Conservation (phyloP, 148 eudicot genomes). For the Chenopodium formosanum region DNA sequence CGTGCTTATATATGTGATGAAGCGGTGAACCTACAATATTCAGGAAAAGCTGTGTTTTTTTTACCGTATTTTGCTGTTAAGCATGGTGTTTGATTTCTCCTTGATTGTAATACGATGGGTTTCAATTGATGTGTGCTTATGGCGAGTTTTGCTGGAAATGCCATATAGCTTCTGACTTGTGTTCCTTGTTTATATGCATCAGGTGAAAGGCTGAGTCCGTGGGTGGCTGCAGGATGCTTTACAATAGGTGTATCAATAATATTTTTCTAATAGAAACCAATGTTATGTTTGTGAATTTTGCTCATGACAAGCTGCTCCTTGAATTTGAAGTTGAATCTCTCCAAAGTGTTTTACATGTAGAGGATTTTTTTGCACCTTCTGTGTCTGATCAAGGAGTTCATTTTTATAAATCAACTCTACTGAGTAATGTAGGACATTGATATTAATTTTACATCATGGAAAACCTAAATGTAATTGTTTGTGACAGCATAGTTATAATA, state of each 20-base stretch:
- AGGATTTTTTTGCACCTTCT: neutral
- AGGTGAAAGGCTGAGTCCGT: constrained; percentile 91
- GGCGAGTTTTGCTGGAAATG: neutral
- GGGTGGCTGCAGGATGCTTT: constrained; percentile 83
- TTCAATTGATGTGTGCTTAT: neutral
- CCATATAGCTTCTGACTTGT: neutral
- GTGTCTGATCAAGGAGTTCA: constrained; percentile 7
- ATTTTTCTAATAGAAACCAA: constrained; percentile 50
- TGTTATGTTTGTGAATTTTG: constrained; percentile 6
- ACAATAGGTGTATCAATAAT: constrained; percentile 83
- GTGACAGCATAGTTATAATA: neutral
- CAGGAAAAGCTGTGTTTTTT: neutral
- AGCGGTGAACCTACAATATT: neutral
- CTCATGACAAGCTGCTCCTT: constrained; percentile 9
- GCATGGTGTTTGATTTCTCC: neutral
- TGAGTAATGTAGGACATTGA: constrained; percentile 7
- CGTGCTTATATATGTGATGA: neutral
- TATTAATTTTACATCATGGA: constrained; percentile 6
- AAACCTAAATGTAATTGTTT: constrained; percentile 8
- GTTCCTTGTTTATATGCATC: constrained; percentile 29
- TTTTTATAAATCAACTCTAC: constrained; percentile 13
- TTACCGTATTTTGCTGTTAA: neutral
- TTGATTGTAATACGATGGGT: neutral
- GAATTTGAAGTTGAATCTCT: neutral
- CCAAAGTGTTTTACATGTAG: neutral